A percentile compares a stretch with the other conserved stretches of the same genome.
Evolutionary conservation across 495 filamentous ascomycete species (phyloP).

Genomic region (Cairneyella variabilis): DNA sequence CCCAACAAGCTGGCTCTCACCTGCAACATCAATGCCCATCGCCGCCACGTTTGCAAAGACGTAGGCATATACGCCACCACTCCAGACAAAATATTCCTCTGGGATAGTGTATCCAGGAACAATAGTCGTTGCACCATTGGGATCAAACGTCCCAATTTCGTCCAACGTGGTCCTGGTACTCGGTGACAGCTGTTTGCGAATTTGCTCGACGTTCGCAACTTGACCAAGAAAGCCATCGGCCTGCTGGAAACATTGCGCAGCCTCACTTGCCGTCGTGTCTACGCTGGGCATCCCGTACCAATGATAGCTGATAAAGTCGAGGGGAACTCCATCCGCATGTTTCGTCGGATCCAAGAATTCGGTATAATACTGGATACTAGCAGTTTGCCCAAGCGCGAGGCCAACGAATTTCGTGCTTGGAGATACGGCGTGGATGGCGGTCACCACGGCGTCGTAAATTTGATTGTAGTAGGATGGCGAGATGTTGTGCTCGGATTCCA

Average conservation of each 20-base stretch:
- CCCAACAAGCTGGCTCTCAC: not conserved
- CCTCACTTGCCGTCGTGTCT: not conserved
- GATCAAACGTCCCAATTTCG: not conserved
- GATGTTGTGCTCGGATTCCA: not conserved
- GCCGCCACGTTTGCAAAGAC: not conserved
- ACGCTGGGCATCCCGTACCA: not conserved
- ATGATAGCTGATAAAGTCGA: not conserved
- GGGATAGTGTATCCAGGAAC: not conserved
- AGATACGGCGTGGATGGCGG: not conserved
- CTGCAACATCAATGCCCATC: not conserved
- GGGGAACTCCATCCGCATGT: not conserved
- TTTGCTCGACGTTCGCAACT: not conserved
- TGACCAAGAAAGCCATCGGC: not conserved
- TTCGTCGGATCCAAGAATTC: not conserved
- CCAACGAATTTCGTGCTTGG: not conserved
- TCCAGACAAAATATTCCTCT: not conserved
- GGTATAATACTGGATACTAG: not conserved
- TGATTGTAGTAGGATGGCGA: not conserved
- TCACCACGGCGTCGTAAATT: not conserved
- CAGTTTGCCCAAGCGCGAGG: not conserved
- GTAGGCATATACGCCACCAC: not conserved
- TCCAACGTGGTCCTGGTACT: not conserved
- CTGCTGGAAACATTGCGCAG: not conserved
- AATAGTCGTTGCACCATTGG: not conserved
- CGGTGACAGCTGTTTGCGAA: not conserved